Evolutionary conservation across 148 eudicot species (phyloP), one percentile per base, ranked within the genome.

Genomic region (Rheum nobile): DNA sequence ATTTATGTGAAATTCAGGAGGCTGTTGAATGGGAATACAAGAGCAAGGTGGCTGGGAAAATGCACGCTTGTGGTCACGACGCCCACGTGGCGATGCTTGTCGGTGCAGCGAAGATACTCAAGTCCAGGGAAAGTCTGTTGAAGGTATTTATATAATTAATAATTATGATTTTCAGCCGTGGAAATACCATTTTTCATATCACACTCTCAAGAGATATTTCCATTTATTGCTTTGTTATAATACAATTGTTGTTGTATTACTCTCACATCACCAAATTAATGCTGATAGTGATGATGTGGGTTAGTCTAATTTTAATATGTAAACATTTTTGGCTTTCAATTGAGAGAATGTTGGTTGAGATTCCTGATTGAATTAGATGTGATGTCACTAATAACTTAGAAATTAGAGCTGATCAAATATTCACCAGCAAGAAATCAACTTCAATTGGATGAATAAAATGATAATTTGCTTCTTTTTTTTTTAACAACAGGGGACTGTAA

Each of bases 31-130:
- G 88, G 88, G 79, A 78, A 73, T 68, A 78, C 79, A 83, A 83
- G 83, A 87, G 90, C 82, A 87, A 85, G 67, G 75, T 70, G 17
- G 72, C 80, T 17, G 86, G 90, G 10, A 83, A 77, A 78, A 87
- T 87, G 88, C 90, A 87, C 70, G 90, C 86, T 13, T 87, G 88
- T 76, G 90, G 90, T 47, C 88, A 87, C 50, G 90, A 87, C 69
- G 81, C 74, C 34, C 90, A 87, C 37, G 84, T 83, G 32, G 77
- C 90, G 1, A 87, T 87, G 90, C 84, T 87, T 24, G 80, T 85
- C 3, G 88, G 90, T 6, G 90, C 90, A 29, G 88, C 88, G 2
- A 87, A 83, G 14, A 71, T 71, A 39, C 73, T 71, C 0, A 71
- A 71, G 22, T 39, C 48, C 48, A 39, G 73, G 19, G 73, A 71